Base-by-base conservation (phyloP, 2,329 filamentous ascomycete genomes). In the Ophiosphaerella narmari region DNA sequence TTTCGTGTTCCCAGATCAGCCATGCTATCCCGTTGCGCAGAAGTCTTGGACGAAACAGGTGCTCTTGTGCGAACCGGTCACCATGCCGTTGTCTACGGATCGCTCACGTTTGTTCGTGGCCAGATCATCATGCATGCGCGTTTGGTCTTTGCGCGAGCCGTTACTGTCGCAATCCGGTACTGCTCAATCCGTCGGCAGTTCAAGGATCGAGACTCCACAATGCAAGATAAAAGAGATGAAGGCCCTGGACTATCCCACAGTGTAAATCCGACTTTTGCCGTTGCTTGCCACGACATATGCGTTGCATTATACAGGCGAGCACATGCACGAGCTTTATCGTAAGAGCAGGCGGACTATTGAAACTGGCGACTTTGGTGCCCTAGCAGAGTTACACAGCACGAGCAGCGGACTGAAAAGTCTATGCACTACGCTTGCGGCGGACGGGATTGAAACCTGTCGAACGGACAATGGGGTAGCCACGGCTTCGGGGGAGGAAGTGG, bases 201-300 rank as follows among this genome's bases (percentile, higher is more conserved):
- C 55, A 66, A 66, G 23, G 79, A 82, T 50, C 74, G 78, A 16
- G 79, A 82, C 55, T 73, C 71, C 12, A 71, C 62, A 13, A 63
- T 39, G 50, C 58, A 7, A 3, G 74, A 74, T 0, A 77, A 80
- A 80, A 1, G 61, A 63, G 44, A 63, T 66, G 59, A 64, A 78
- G 62, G 80, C 82, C 0, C 68, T 82, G 5, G 79, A 82, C 54
- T 82, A 82, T 53, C 78, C 80, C 2, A 82, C 80, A 0, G 80
- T 82, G 0, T 79, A 82, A 56, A 79, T 82, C 37, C 73, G 80
- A 0, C 77, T 83, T 18, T 55, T 82, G 7, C 80, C 80, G n/a
- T 66, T 82, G 0, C 72, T 83, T 0, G 80, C 80, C 2, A 80
- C 80, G 1, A 76, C 79, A 0, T 82, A 81, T 55, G 80, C 80